Evolutionary conservation across 2,329 filamentous ascomycete species (phyloP).

Genomic region (Penicillium thymicola): DNA sequence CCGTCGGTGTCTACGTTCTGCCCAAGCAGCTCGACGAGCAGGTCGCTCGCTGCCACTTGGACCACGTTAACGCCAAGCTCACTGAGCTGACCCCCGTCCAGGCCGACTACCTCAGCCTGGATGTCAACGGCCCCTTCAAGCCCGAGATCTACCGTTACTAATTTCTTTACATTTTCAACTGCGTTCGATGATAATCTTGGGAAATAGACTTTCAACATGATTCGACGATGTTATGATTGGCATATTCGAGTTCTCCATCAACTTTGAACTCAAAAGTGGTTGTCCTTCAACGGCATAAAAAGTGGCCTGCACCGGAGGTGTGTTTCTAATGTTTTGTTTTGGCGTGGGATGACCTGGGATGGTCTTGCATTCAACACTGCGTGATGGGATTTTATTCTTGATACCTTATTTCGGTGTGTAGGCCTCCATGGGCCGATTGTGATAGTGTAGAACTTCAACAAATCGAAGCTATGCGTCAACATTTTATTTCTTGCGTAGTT

Average conservation of each 20-base stretch:
- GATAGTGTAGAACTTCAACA: slow-evolving; percentile 8
- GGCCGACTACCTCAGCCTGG: slow-evolving; percentile 90
- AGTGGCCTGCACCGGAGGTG: slow-evolving; percentile 33
- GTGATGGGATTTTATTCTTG: slow-evolving; percentile 26
- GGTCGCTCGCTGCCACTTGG: slow-evolving; percentile 89
- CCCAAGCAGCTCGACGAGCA: slow-evolving; percentile 99
- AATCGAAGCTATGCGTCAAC: slow-evolving; percentile 14
- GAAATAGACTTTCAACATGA: slow-evolving; percentile 53
- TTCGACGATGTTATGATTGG: slow-evolving; percentile 59
- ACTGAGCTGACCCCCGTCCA: slow-evolving; percentile 79
- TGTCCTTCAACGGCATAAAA: slow-evolving; percentile 62
- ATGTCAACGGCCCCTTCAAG: slow-evolving; percentile 91
- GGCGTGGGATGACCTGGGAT: slow-evolving; percentile 33
- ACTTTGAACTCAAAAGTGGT: slow-evolving; percentile 49
- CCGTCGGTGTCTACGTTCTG: slow-evolving; percentile 89
- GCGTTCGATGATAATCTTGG: slow-evolving; percentile 31
- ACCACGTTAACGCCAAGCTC: slow-evolving; percentile 92
- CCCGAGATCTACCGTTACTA: slow-evolving; percentile 72
- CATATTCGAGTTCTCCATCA: slow-evolving; percentile 46
- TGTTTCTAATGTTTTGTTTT: slow-evolving; percentile 27
- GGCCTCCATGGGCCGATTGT: slow-evolving; percentile 17
- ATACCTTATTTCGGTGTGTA: slow-evolving; percentile 20
- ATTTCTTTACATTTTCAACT: slow-evolving; percentile 37
- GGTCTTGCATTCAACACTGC: slow-evolving; percentile 41
- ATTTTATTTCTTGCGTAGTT: not conserved